Evolutionary conservation across 768 basidiomycete species (phyloP), one percentile per base, ranked within the genome.

Genomic region (Russula brevipes): DNA sequence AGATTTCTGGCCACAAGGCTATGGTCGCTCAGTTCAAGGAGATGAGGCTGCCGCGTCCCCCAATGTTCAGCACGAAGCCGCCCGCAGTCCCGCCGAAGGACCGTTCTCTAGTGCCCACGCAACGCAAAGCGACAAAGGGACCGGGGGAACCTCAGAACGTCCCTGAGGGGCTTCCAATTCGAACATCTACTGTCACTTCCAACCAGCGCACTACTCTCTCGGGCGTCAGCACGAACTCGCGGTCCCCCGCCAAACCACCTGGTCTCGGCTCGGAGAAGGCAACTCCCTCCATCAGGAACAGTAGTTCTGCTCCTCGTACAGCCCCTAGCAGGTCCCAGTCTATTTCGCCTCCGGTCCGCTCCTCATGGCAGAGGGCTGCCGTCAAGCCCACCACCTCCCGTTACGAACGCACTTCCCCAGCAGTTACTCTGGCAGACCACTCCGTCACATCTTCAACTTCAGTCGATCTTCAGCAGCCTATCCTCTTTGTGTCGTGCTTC

Each of bases 11-110:
- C 4, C 63, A 59, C 57, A 64, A 54, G 17, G 58, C 63, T 12
- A 64, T 60, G 63, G 19, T 64, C 6, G 44, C 63, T 36, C 63
- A 50, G 46, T 64, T 64, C 58, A 59, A 60, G 42, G 46, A 51
- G 19, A 38, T 46, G 33, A 64, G 12, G 46, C 8, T 58, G 14
- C 58, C 63, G 39, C 63, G 58, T 45, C 19, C 53, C 12, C 54
- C 53, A 10, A 58, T 59, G 10, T 50, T 64, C 33, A 61, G 19
- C 31, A 44, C 54, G 19, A 61, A 50, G 54, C 16, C 51, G 11
- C 14, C 24, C 14, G 44, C 33, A 10, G 17, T 35, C 16, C 14
- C 19, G 0, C 47, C 33, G 39, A 17, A 35, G 0, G 33, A 36
- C 51, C 24, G 14, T 12, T 11, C 53, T 19, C 63, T 3, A 30